phyloP scores from a whole-genome alignment of 805 yeast genomes.

The Lachancea fermentati region DNA sequence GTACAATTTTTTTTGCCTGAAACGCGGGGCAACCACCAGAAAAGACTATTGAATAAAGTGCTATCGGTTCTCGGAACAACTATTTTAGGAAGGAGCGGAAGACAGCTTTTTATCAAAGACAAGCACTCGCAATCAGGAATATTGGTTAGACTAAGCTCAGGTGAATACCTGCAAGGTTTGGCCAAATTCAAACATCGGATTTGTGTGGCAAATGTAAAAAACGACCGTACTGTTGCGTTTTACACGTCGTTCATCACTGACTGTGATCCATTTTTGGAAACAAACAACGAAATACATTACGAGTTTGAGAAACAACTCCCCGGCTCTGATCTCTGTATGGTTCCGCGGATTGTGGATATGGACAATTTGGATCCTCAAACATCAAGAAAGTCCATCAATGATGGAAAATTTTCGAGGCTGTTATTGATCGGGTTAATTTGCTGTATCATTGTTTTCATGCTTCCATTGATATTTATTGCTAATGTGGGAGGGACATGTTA shows the following conservation, averaged over 20 bases:
- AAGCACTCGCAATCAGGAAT: conserved; percentile 32
- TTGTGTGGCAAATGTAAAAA: conserved; percentile 65
- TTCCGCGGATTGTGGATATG: conserved; percentile 27
- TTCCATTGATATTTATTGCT: conserved; percentile 25
- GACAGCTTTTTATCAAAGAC: conserved; percentile 59
- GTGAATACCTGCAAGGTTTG: conserved; percentile 51
- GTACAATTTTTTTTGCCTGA: conserved; percentile 41
- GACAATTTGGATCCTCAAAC: conserved; percentile 16
- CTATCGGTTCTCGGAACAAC: conserved; percentile 50
- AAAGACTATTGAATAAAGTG: conserved; percentile 17
- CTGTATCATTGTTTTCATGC: conserved; percentile 7
- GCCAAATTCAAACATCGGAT: conserved; percentile 49
- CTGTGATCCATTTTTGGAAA: conserved; percentile 65
- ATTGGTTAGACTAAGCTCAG: conserved; percentile 37
- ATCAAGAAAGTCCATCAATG: conserved; percentile 3
- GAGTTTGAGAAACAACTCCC: conserved; percentile 41
- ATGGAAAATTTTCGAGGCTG: conserved; percentile 6
- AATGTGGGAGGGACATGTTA: conserved; percentile 28
- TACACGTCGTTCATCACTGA: conserved; percentile 75
- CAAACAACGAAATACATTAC: conserved; percentile 43
- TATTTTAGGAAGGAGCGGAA: conserved; percentile 62
- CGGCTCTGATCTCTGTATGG: conserved; percentile 13
- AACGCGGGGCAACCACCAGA: conserved; percentile 3
- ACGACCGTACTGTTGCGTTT: conserved; percentile 85
- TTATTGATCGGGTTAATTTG: conserved; percentile 1